Evolutionary conservation across 768 basidiomycete genomes (phyloP), one percentile per base, ranked within the genome.

Genomic region (Hypholoma sublateritium): DNA sequence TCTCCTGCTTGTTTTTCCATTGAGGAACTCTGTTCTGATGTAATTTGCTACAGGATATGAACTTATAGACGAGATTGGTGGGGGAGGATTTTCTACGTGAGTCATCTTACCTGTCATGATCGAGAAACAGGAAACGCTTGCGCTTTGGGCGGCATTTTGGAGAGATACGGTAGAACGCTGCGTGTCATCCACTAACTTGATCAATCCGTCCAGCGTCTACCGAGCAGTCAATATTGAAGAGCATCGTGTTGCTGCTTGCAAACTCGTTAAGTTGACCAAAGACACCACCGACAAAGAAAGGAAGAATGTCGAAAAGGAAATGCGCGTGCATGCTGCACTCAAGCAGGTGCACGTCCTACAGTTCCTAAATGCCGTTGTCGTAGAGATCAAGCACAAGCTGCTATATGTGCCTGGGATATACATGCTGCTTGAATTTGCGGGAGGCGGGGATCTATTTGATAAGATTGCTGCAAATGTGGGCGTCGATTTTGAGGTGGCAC

Each of bases 401-500:
- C 62, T 75, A 36, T 95, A 87, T 66, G 72, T 87, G 0, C 89
- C 93, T 0, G 96, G 91, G 0, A 80, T 94, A 19, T 99, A 98
- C 68, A 93, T 99, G 81, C 74, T 98, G 17, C 74, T 99, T 65
- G 97, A 98, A 69, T 76, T 96, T 34, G 97, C 96, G 0, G 86
- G 86, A 1, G 95, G 95, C 17, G 97, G 97, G 0, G 97, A 98
- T 71, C 74, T 99, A 32, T 99, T 99, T 70, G 97, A 99, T 72
- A 99, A 98, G 77, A 99, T 99, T 50, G 97, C 88, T 2, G 95
- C 97, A 1, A 93, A 98, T 69, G 78, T 91, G 6, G 97, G 97
- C 5, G 79, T 95, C 2, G 81, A 83, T 21, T 89, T 95, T 56
- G 89, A 96, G 21, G 76, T 96, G 0, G 93, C 95, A 0, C 95